These are phyloP conservation scores for Cladorrhinum samala DNA, from an alignment of 495 filamentous ascomycete species.

Conservation along the genomic window DNA sequence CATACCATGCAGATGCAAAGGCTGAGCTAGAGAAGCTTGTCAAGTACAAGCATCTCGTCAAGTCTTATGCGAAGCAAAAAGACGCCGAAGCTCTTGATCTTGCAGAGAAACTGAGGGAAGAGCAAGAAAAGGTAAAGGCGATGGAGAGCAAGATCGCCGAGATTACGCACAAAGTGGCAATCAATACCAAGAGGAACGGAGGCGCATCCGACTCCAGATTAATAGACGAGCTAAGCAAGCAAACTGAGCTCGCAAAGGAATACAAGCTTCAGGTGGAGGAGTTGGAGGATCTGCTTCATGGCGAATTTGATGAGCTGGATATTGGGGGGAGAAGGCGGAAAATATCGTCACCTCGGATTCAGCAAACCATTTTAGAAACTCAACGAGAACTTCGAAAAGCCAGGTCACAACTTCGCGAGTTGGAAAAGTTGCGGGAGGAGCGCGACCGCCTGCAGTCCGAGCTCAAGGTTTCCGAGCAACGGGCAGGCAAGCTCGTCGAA, in stretches of 20 bases:
- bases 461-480: constrained; percentile 42
- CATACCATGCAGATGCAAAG: constrained; percentile 73
- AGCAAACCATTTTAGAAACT: constrained; percentile 39
- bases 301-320: constrained; percentile 33
- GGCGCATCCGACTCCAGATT: constrained; percentile 45
- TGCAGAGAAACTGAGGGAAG: constrained; percentile 62
- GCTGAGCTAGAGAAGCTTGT: constrained; percentile 71
- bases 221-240: constrained; percentile 54
- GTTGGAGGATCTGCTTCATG: constrained; percentile 47
- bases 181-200: constrained; percentile 30
- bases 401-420: constrained; percentile 44
- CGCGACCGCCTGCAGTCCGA: constrained; percentile 38
- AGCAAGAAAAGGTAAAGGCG: constrained; percentile 44
- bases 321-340: constrained; percentile 25
- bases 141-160: constrained; percentile 56
- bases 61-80: constrained; percentile 84
- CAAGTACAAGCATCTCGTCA: constrained; percentile 75
- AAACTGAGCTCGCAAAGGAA: constrained; percentile 59
- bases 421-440: constrained; percentile 45
- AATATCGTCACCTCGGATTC: constrained; percentile 40
- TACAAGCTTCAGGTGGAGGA: constrained; percentile 63
- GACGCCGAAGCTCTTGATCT: constrained; percentile 72
- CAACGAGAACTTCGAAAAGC: constrained; percentile 43
- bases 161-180: constrained; percentile 49
- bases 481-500: constrained; percentile 33